phyloP scores from a whole-genome alignment of 1,139 yeast species.

The Geotrichum restrictum region DNA sequence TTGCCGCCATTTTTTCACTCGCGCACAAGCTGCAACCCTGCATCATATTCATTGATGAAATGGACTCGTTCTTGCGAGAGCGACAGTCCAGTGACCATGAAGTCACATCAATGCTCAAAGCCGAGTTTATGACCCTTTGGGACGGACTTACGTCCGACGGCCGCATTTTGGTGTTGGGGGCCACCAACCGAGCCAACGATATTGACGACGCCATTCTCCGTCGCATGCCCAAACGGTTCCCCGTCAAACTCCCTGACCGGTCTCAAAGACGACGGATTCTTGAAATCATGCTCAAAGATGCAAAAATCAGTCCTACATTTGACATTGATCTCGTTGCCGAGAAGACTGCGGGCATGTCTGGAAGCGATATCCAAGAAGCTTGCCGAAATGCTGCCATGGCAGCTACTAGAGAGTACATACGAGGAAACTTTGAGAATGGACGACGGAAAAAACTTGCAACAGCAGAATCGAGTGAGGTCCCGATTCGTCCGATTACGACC shows the following conservation, averaged over 20 bases:
- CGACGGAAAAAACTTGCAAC: slow-evolving; percentile 22
- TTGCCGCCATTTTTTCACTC: slow-evolving; percentile 86
- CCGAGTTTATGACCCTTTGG: slow-evolving; percentile 98
- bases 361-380: slow-evolving; percentile 85
- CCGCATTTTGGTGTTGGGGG: slow-evolving; percentile 83
- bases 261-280: slow-evolving; percentile 70
- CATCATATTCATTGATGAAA: slow-evolving; percentile 92
- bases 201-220: slow-evolving; percentile 90
- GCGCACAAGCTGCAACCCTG: slow-evolving; percentile 92
- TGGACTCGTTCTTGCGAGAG: slow-evolving; percentile 88
- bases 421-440: slow-evolving; percentile 32
- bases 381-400: slow-evolving; percentile 91
- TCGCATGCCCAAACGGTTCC: slow-evolving; percentile 87
- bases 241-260: slow-evolving; percentile 67
- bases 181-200: slow-evolving; percentile 88
- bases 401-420: slow-evolving; percentile 81
- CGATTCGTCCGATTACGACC: slow-evolving; percentile 40
- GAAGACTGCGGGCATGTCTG: slow-evolving; percentile 73
- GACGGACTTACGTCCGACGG: slow-evolving; percentile 82
- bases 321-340: slow-evolving; percentile 58
- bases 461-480: slow-evolving; percentile 28
- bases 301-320: slow-evolving; percentile 53
- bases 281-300: slow-evolving; percentile 59
- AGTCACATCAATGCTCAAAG: slow-evolving; percentile 90
- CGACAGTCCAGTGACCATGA: slow-evolving; percentile 86